Evolutionary conservation across 352 stramenopile species (phyloP).

Genomic region (Globisporangium cystogenes): DNA sequence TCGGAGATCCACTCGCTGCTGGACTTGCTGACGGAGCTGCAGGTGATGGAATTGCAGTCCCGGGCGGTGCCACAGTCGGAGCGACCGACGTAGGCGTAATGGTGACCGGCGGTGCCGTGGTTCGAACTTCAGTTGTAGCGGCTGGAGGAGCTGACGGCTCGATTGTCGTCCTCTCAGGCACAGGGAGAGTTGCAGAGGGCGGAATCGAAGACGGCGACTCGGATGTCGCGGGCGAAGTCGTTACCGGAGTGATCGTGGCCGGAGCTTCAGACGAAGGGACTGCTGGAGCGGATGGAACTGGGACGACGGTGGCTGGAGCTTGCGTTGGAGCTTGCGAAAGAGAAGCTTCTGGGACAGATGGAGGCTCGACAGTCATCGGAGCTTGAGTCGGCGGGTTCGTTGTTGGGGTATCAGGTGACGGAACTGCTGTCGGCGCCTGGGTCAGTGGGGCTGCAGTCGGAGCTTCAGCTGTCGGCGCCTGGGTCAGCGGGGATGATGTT

Average conservation of each 20-base stretch:
- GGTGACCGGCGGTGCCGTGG: not conserved
- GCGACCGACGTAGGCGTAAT: slow-evolving; percentile 6
- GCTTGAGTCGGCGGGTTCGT: too few relatives aligned
- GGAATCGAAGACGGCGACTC: slow-evolving; percentile 1
- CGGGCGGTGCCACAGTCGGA: not conserved
- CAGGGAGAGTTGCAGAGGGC: not conserved
- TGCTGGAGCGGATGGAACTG: too few relatives aligned
- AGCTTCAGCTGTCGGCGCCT: not conserved
- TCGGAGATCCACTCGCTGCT: not conserved
- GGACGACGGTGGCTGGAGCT: slow-evolving; percentile 1
- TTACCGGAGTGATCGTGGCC: not conserved
- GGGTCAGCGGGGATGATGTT: not conserved
- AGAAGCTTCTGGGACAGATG: not conserved
- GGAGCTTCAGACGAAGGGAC: not conserved
- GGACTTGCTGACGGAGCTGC: slow-evolving; percentile 1
- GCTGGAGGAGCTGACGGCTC: not conserved
- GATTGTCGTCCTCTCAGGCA: not conserved
- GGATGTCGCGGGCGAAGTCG: not conserved
- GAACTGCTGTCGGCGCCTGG: not conserved
- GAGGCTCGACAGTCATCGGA: not conserved
- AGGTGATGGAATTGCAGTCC: not conserved
- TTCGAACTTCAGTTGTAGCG: not conserved
- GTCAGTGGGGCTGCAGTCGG: not conserved
- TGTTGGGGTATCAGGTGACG: not conserved
- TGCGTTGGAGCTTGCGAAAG: not conserved